Evolutionary conservation across 495 filamentous ascomycete species (phyloP).

Genomic region (Aspergillus nidulans): DNA sequence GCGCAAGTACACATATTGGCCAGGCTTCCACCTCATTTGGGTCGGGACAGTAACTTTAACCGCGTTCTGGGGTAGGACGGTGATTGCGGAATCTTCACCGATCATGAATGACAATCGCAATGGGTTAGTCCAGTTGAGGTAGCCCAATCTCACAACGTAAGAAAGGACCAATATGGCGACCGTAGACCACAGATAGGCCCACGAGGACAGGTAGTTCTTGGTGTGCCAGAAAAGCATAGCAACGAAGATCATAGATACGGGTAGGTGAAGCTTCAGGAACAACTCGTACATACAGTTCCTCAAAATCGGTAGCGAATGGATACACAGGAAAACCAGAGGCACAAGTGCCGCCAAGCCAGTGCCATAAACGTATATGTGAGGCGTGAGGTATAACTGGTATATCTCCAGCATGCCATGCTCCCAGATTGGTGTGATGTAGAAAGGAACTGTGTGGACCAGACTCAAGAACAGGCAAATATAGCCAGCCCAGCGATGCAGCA

Average conservation of each 20-base stretch:
- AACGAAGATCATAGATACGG: slow-evolving; percentile 74
- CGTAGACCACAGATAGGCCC: slow-evolving; percentile 84
- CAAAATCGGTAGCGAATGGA: slow-evolving; percentile 73
- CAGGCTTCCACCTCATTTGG: slow-evolving; percentile 86
- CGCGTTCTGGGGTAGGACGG: slow-evolving; percentile 82
- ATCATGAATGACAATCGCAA: slow-evolving; percentile 73
- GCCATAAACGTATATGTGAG: slow-evolving; percentile 68
- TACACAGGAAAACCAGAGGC: slow-evolving; percentile 73
- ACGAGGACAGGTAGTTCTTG: slow-evolving; percentile 85
- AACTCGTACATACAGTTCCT: slow-evolving; percentile 69
- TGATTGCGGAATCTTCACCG: slow-evolving; percentile 84
- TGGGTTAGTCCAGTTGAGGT: slow-evolving; percentile 83
- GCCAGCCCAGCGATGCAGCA: slow-evolving; percentile 89
- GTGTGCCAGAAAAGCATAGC: slow-evolving; percentile 94
- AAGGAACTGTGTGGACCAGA: slow-evolving; percentile 80
- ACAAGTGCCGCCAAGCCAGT: slow-evolving; percentile 84
- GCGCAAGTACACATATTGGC: slow-evolving; percentile 90
- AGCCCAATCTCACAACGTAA: slow-evolving; percentile 61
- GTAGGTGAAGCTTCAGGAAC: slow-evolving; percentile 77
- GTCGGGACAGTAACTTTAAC: slow-evolving; percentile 93
- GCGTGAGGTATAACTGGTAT: slow-evolving; percentile 60
- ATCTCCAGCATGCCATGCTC: slow-evolving; percentile 64
- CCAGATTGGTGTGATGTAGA: slow-evolving; percentile 84
- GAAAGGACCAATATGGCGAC: slow-evolving; percentile 71
- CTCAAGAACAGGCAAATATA: slow-evolving; percentile 81